Conservation (phyloP, 345 rosid species). For the Moricandia moricandioides region DNA sequence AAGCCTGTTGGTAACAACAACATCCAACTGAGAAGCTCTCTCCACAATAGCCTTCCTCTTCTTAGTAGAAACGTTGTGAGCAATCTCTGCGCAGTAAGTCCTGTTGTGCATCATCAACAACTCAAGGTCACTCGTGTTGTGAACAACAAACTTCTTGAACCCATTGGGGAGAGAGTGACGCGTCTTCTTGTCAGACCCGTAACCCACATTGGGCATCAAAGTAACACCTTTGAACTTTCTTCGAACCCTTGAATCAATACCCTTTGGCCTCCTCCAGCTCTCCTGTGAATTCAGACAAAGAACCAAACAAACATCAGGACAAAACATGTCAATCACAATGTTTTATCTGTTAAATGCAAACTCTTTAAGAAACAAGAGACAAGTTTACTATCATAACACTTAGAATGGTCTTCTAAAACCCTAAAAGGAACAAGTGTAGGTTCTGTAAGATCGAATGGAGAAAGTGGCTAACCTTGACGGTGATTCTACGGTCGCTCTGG, state of each 20-base stretch:
- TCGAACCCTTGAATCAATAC: slow-evolving; percentile 76
- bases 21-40: slow-evolving; percentile 82
- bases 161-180: slow-evolving; percentile 83
- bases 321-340: not conserved
- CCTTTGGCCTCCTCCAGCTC: slow-evolving; percentile 90
- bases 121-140: slow-evolving; percentile 68
- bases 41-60: slow-evolving; percentile 77
- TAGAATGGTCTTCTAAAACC: not conserved
- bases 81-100: slow-evolving; percentile 86
- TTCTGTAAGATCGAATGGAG: not conserved
- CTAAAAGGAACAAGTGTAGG: not conserved
- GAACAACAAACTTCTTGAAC: slow-evolving; percentile 81
- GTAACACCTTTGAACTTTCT: slow-evolving; percentile 85
- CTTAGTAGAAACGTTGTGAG: slow-evolving; percentile 73
- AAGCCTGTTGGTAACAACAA: slow-evolving; percentile 64
- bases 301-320: not conserved
- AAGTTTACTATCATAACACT: slow-evolving; percentile 8
- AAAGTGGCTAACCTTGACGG: slow-evolving; percentile 59
- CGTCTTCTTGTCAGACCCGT: slow-evolving; percentile 78
- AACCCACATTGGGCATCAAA: slow-evolving; percentile 80
- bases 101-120: slow-evolving; percentile 95
- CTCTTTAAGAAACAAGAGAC: slow-evolving; percentile 43
- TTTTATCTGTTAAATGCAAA: not conserved
- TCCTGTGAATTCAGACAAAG: slow-evolving; percentile 23
- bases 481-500: slow-evolving; percentile 72